Evolutionary conservation across 106 monocot species (phyloP).

Genomic region (Dioscorea zingiberensis): DNA sequence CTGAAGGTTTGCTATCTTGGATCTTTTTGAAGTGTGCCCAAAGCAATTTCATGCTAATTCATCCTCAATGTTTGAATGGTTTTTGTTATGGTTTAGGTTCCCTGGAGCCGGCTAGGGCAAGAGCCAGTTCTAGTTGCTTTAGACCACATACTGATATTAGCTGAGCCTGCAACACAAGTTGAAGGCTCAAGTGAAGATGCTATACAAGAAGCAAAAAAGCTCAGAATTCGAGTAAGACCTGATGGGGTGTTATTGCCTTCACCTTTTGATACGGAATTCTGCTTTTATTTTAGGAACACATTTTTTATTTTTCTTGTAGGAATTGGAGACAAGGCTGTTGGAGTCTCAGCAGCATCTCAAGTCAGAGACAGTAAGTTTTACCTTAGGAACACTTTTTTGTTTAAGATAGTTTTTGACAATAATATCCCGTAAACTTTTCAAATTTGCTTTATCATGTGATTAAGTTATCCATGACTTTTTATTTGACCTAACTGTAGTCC

Average conservation of each 20-base stretch:
- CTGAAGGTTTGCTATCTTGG: constrained; percentile 51
- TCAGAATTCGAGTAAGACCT: constrained; percentile 50
- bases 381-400: background rate
- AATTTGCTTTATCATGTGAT: too few species aligned
- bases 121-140: constrained; percentile 93
- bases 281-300: background rate
- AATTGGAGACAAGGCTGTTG: constrained; percentile 77
- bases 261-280: background rate
- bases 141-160: constrained; percentile 85
- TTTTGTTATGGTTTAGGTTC: constrained; percentile 50
- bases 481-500: too few species aligned
- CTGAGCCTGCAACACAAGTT: constrained; percentile 85
- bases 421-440: too few species aligned
- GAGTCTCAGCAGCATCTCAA: constrained; percentile 75
- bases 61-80: background rate
- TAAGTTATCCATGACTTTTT: too few species aligned
- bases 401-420: too few species aligned
- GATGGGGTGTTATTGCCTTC: background rate
- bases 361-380: constrained; percentile 60
- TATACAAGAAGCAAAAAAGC: constrained; percentile 85
- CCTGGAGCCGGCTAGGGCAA: constrained; percentile 95
- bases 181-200: constrained; percentile 85
- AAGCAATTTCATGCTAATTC: background rate
- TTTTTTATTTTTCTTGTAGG: constrained; percentile 26
- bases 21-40: constrained; percentile 2